Percentiles rank a stretch among this genome's conserved stretches.
phyloP scores from a whole-genome alignment of 1,284 basidiomycete species.

The Melampsora americana region DNA sequence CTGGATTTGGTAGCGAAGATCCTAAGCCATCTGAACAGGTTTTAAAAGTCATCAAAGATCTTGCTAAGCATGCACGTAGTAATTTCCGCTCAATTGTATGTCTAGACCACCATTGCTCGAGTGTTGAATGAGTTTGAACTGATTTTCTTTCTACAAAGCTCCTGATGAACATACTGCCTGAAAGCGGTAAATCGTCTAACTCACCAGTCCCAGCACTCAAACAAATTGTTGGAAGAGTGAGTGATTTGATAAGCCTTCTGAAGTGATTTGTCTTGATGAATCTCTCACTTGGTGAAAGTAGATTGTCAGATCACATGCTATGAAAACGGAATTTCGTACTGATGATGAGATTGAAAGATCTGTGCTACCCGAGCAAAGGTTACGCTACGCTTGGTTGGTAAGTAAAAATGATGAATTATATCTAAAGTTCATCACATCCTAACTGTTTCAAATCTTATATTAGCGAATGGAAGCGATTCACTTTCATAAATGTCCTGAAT shows the following conservation, averaged over 20 bases:
- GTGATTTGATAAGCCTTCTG: not conserved
- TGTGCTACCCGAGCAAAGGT: not conserved
- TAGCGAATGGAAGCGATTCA: conserved; percentile 5
- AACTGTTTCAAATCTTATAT: not conserved
- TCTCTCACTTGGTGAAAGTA: not conserved
- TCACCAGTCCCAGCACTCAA: not conserved
- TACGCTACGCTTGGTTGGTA: not conserved
- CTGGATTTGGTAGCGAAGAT: conserved; percentile 5
- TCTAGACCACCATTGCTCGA: not conserved
- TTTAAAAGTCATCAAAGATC: conserved; percentile 2
- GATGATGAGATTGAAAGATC: conserved; percentile 2
- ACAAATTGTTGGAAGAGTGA: not conserved
- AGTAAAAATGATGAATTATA: not conserved
- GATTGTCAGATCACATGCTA: conserved; percentile 4
- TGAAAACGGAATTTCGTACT: not conserved
- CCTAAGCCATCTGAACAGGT: conserved; percentile 9
- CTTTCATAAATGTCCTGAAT: conserved; percentile 1
- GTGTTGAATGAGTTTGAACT: not conserved
- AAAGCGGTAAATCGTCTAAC: not conserved
- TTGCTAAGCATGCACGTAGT: conserved; percentile 4
- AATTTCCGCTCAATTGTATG: not conserved
- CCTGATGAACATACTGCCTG: not conserved
- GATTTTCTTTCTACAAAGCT: not conserved
- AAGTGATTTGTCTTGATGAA: not conserved
- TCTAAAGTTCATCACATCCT: not conserved